Base-by-base conservation (phyloP, 1,284 basidiomycete genomes). In the Cryptococcus hybrid region DNA sequence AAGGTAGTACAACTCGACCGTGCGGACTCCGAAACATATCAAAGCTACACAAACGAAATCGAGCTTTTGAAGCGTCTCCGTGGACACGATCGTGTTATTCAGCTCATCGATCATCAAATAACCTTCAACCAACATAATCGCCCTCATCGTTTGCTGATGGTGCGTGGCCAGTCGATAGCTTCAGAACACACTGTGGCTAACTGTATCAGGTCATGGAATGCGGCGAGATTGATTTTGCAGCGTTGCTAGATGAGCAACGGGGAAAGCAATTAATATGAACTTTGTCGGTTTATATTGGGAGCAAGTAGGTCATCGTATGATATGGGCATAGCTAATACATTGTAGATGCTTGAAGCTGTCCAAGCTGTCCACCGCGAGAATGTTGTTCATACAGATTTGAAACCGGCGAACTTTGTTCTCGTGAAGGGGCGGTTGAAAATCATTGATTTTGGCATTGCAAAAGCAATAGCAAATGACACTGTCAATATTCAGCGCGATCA, bases 381-480 rank as follows among this genome's bases (percentile, higher is more conserved):
- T 76, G 95, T 97, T 58, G 92, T 97, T 1, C 93, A 97, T 76
- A 94, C 92, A 7, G 93, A 97, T 74, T 82, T 96, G 52, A 97
- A 97, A 74, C 93, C 93, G 2, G 93, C 93, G 2, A 97, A 97
- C 76, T 97, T 97, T 68, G 92, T 97, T 13, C 82, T 97, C 42
- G 93, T 96, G 56, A 88, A 88, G 61, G 93, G 93, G 2, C 88
- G 92, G 60, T 81, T 97, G 51, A 97, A 97, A 81, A 81, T 96
- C 55, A 97, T 97, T 67, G 93, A 96, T 75, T 97, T 97, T 68
- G 93, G 93, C 11, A 97, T 97, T 68, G 93, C 93, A 3, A 96
- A 96, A 74, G 92, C 92, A 5, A 93, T 97, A 63, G 92, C 92
- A 5, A 95, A 94, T 71, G 93, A 97, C 69, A 97, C 93, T 2